These are phyloP conservation scores for Cymbomonas tetramitiformis DNA, from an alignment of 139 green algal species.

Conservation along the genomic window DNA sequence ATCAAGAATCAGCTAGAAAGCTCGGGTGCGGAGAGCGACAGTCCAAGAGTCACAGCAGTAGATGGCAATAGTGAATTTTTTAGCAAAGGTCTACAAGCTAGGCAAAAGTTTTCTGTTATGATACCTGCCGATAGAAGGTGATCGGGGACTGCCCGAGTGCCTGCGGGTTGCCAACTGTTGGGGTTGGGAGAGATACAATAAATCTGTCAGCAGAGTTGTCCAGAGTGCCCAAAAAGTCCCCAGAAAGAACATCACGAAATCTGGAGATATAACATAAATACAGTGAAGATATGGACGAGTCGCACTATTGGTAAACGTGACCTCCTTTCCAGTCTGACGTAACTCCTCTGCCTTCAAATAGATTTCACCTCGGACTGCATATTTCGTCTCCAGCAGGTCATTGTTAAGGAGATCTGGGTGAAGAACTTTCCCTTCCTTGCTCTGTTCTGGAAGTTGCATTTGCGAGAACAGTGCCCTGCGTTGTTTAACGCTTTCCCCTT, in stretches of 20 bases:
- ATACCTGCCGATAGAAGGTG: constrained; percentile 70
- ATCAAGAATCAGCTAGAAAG: too few species aligned
- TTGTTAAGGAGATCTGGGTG: constrained; percentile 57
- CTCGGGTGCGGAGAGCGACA: too few species aligned
- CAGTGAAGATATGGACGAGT: background rate
- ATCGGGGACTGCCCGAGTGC: constrained; percentile 71
- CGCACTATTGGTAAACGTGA: constrained; percentile 12
- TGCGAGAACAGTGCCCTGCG: too few species aligned
- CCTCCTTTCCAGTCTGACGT: constrained; percentile 51
- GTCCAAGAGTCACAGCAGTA: too few species aligned
- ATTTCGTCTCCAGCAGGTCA: constrained; percentile 58
- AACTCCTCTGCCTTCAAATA: constrained; percentile 72
- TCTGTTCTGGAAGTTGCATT: too few species aligned
- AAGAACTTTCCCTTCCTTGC: too few species aligned
- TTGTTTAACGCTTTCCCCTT: too few species aligned
- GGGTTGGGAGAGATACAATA: constrained; percentile 75
- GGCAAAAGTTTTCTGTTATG: too few species aligned
- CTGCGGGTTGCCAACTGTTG: constrained; percentile 90
- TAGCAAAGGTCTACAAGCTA: too few species aligned
- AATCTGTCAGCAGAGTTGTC: background rate
- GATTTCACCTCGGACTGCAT: constrained; percentile 81
- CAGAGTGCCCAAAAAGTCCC: too few species aligned
- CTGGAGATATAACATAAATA: background rate
- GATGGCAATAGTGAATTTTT: too few species aligned
- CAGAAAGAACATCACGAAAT: background rate